Conservation (phyloP, 2,329 filamentous ascomycete species). For the Talaromyces atroroseus region DNA sequence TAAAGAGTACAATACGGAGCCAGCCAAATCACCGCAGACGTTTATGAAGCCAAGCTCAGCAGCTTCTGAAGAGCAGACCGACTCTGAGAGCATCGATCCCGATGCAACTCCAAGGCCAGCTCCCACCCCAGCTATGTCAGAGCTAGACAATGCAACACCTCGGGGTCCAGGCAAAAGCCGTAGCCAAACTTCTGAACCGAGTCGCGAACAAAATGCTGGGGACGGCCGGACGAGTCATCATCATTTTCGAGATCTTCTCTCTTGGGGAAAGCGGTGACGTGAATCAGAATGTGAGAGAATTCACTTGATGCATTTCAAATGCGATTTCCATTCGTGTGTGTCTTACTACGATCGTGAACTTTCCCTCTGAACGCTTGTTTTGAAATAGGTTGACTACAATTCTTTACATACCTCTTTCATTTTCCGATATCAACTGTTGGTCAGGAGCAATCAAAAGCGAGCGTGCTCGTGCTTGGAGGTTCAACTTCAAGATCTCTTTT, state of each 20-base stretch:
- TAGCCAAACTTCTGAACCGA: not conserved
- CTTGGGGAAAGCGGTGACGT: conserved; percentile 1
- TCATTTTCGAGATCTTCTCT: conserved; percentile 4
- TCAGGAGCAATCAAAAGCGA: not conserved
- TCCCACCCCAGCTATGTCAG: conserved; percentile 13
- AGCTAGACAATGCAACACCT: conserved; percentile 3
- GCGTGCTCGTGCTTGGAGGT: not conserved
- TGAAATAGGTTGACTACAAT: not conserved
- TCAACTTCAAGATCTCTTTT: not conserved
- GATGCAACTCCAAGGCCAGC: conserved; percentile 15
- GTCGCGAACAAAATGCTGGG: not conserved
- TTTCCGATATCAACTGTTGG: not conserved
- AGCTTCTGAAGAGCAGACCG: not conserved
- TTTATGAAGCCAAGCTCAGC: not conserved
- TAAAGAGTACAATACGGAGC: not conserved
- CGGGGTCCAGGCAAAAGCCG: not conserved
- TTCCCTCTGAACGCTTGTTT: not conserved
- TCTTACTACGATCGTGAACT: not conserved
- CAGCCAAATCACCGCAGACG: not conserved
- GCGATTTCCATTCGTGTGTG: not conserved
- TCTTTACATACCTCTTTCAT: not conserved
- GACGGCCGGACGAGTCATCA: not conserved
- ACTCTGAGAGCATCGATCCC: conserved; percentile 6
- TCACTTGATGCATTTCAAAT: not conserved
- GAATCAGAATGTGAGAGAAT: not conserved